These are phyloP conservation scores for Alternaria metachromatica DNA, from an alignment of 2,329 filamentous ascomycete genomes.

Conservation along the genomic window DNA sequence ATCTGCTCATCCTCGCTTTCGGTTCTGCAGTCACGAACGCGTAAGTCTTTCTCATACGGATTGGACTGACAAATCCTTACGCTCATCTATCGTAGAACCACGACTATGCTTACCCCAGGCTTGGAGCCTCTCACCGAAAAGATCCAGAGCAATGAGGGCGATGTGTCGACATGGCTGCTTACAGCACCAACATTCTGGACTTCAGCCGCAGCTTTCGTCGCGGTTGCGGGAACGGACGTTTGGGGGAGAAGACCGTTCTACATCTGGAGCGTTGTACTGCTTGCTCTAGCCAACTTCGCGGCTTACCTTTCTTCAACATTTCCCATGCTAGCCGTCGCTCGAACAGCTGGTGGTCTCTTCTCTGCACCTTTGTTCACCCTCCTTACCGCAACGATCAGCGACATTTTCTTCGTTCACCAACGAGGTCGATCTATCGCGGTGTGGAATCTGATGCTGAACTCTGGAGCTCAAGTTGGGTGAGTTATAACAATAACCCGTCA, in stretches of 20 bases:
- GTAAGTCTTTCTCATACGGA: slow-evolving; percentile 2
- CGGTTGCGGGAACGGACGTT: slow-evolving; percentile 17
- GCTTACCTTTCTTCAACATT: slow-evolving; percentile 14
- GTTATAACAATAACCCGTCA: not conserved
- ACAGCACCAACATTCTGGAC: slow-evolving; percentile 22
- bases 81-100: slow-evolving; percentile 6
- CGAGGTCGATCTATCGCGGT: slow-evolving; percentile 19
- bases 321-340: slow-evolving; percentile 10
- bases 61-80: not conserved
- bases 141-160: slow-evolving; percentile 15
- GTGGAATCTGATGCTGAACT: slow-evolving; percentile 19
- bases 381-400: slow-evolving; percentile 18
- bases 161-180: slow-evolving; percentile 18
- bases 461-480: slow-evolving; percentile 19
- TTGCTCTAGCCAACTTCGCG: slow-evolving; percentile 14
- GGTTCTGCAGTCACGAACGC: slow-evolving; percentile 20
- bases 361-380: slow-evolving; percentile 20
- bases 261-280: slow-evolving; percentile 14
- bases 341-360: slow-evolving; percentile 16
- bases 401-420: slow-evolving; percentile 21
- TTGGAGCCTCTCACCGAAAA: slow-evolving; percentile 11
- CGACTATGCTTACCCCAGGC: slow-evolving; percentile 20
- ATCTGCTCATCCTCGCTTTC: slow-evolving; percentile 17
- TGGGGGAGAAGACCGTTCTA: slow-evolving; percentile 19
- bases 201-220: slow-evolving; percentile 16